These are phyloP conservation scores for Gossypium herbaceum DNA, from an alignment of 345 rosid genomes.

Conservation along the genomic window DNA sequence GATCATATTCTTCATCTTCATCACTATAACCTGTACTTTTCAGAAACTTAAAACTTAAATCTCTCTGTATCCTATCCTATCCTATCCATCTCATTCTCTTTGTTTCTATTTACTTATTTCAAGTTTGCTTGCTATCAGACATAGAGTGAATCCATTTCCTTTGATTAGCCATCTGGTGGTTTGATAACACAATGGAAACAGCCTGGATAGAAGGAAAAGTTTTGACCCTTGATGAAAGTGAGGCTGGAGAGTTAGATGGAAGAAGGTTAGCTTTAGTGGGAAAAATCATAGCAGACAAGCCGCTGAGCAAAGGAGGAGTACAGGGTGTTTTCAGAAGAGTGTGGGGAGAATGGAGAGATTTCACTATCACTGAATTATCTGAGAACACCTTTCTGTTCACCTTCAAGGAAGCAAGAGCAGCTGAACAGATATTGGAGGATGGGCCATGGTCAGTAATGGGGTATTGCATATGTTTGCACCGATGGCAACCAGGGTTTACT, in stretches of 20 bases:
- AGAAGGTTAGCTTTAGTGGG: conserved; percentile 18
- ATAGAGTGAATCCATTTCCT: conserved; percentile 1
- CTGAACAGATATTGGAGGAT: conserved; percentile 12
- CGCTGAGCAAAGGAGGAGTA: conserved; percentile 10
- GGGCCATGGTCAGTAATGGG: conserved; percentile 19
- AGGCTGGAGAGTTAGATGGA: conserved; percentile 13
- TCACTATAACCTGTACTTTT: not conserved
- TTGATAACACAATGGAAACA: not conserved
- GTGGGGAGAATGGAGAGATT: conserved; percentile 18
- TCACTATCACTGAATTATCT: conserved; percentile 10
- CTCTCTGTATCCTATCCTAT: not conserved
- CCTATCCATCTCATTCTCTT: not conserved
- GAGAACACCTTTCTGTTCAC: conserved; percentile 17
- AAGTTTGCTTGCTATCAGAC: not conserved
- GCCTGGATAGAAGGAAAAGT: conserved; percentile 21
- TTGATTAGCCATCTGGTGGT: not conserved
- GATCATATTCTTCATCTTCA: not conserved
- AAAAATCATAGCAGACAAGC: conserved; percentile 19
- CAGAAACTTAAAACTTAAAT: not conserved
- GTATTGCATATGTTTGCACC: conserved; percentile 11
- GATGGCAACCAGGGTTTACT: conserved; percentile 16
- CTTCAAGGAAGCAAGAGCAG: conserved; percentile 19
- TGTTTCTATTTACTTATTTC: not conserved
- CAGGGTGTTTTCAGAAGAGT: conserved; percentile 20
- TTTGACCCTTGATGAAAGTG: conserved; percentile 12